Evolutionary conservation across 805 yeast species (phyloP), one percentile per base, ranked within the genome.

Genomic region (Hanseniaspora lindneri): DNA sequence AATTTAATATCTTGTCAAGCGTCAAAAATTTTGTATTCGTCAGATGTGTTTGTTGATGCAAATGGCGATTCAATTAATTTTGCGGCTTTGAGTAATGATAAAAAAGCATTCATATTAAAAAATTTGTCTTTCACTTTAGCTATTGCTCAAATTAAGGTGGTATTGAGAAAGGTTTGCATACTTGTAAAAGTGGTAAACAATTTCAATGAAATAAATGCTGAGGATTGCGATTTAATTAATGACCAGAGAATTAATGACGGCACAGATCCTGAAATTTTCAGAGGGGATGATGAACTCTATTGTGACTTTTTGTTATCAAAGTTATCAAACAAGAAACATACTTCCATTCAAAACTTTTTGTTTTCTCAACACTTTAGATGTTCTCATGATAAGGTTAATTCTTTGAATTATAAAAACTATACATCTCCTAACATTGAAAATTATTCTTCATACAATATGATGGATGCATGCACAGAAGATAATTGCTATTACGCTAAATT

Each of bases 111-210:
- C 4, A 4, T 46, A 14, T 10, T 43, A 11, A 24, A 25, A 17
- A 33, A 36, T 4, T 19, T 49, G 23, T 32, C 41, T 14, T 60
- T 56, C 43, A 54, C 60, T 1, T 52, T 52, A 41, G 30, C 58
- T 11, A 33, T 58, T 34, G 58, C 50, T 36, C 57, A 55, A 35
- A 30, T 60, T 14, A 51, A 58, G 16, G 63, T 61, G 2, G 56
- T 60, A 1, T 41, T 60, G 34, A 55, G 64, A 43, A 59, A 64
- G 39, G 64, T 60, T 44, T 39, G 60, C 42, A 59, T 62, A 6
- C 62, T 68, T 51, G 41, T 64, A 20, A 58, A 56, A 37, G 60
- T 59, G n/a, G 52, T 68, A 39, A 60, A 60, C 37, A 54, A 56
- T 7, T 51, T 62, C 7, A 52, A 65, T 28, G 57, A 59, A 29